Conservation (phyloP, 2,329 filamentous ascomycete species). For the Epichloe sibirici region DNA sequence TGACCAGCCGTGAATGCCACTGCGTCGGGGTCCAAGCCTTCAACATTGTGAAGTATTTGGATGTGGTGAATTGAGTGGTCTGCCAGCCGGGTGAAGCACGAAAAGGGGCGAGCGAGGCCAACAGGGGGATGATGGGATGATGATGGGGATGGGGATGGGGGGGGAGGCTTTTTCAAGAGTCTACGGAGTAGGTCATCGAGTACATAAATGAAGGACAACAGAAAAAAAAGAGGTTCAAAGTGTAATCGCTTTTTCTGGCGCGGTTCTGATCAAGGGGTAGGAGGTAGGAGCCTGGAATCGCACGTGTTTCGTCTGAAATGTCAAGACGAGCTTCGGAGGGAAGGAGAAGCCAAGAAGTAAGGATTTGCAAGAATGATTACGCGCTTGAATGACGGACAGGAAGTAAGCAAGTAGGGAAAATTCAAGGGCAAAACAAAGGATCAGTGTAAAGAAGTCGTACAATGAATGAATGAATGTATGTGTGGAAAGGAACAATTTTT, state of each 20-base stretch:
- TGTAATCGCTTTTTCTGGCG: background rate
- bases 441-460: no score
- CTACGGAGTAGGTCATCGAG: background rate
- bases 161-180: background rate
- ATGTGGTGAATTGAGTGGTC: background rate
- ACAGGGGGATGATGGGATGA: background rate
- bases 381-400: background rate
- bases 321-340: background rate
- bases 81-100: background rate
- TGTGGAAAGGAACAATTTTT: no score
- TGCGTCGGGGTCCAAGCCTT: constrained; percentile 2
- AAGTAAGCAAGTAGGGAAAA: no score
- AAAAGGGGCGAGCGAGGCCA: background rate
- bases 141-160: background rate
- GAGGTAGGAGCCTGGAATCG: background rate
- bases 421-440: no score
- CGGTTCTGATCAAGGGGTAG: background rate
- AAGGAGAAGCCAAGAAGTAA: background rate
- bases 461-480: no score
- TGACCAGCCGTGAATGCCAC: constrained; percentile 17
- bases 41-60: constrained; percentile 2
- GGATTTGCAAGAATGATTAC: background rate
- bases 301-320: background rate
- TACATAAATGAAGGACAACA: background rate
- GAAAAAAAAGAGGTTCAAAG: background rate